Base-by-base conservation (phyloP, 2,329 filamentous ascomycete genomes). In the Trichoderma simmonsii region DNA sequence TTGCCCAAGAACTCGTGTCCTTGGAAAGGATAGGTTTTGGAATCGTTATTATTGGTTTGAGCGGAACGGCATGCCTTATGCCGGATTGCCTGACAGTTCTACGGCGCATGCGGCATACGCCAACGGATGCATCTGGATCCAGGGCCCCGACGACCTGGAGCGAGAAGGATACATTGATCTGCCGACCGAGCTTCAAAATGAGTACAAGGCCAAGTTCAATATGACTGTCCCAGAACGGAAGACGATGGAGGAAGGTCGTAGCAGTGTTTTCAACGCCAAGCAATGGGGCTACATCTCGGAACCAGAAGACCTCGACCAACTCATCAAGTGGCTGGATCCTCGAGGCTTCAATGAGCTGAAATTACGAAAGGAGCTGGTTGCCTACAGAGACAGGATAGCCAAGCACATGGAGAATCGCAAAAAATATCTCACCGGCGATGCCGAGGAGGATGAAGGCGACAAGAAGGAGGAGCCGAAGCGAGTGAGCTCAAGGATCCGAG, bases 31-130 rank as follows among this genome's bases (percentile, higher is more conserved):
- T 82, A 90, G 96, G 59, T 99, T 97, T 85, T 97, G 95, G 90
- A 98, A 99, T 82, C 90, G 95, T 69, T 99, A 98, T 82, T 98
- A 97, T 85, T 99, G 96, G 95, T 98, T 98, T 80, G 96, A 99
- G 82, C 92, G 95, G 74, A 99, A 98, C 78, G 96, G 95, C 28
- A 98, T 98, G 95, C 96, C 96, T 0, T 97, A 95, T 78, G 94
- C 88, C 36, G 96, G 96, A 5, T 86, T 98, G 70, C 95, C 95
- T 0, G 89, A 88, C 75, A 97, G 94, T 81, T 98, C 95, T 18
- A 98, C 95, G 1, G 92, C 94, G 1, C 86, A 90, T 60, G 94
- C 95, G 26, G 91, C 89, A 9, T 99, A 98, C 79, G 95, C 95
- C 54, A 99, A 98, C 79, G 96, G 94, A 9, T 93, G 95, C 72